Evolutionary conservation across 192 early-diverging fungal species (phyloP), one percentile per base, ranked within the genome.

Genomic region (Entomortierella parvispora): DNA sequence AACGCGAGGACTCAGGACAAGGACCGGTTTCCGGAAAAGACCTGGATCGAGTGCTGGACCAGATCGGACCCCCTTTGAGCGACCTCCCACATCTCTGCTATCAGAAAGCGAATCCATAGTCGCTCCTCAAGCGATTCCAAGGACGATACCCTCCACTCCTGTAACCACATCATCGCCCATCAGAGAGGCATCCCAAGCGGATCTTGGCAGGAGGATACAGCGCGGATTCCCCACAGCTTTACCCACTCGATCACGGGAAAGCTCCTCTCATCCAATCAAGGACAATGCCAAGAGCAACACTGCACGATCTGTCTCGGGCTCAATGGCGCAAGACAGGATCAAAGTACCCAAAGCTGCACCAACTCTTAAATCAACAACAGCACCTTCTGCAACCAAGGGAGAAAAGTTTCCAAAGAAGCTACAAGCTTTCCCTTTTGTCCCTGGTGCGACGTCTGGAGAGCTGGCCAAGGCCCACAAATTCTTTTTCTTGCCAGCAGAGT

Each of bases 381-480:
- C n/a, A 55, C 12, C 14, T 31, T 10, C 7, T 3, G n/a, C 58
- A 1, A 2, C 22, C 55, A 51, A 37, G n/a, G 33, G 26, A 40
- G 74, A 77, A 47, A 58, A 51, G 48, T 77, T 77, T 40, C 61
- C 65, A 18, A 62, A 34, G 20, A 68, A 68, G 42, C 60, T 77
- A 3, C 52, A 68, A 31, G 74, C 74, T 14, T 77, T 77, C 33
- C 74, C 74, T 22, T 77, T 68, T 37, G 74, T 77, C 2, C 74
- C 74, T 32, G 45, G 58, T 4, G 74, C 74, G 32, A 77, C 74
- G 4, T 58, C 65, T 4, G 51, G 42, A 22, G 74, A 77, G 43
- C 43, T 77, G 29, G 23, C 54, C n/a, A 77, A 77, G 33, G 65
- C 74, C 22, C 74, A 77, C 65, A 68, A 59, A 43, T 77, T 77